phyloP scores from a whole-genome alignment of 352 stramenopile species.

The Phytophthora palmivora region DNA sequence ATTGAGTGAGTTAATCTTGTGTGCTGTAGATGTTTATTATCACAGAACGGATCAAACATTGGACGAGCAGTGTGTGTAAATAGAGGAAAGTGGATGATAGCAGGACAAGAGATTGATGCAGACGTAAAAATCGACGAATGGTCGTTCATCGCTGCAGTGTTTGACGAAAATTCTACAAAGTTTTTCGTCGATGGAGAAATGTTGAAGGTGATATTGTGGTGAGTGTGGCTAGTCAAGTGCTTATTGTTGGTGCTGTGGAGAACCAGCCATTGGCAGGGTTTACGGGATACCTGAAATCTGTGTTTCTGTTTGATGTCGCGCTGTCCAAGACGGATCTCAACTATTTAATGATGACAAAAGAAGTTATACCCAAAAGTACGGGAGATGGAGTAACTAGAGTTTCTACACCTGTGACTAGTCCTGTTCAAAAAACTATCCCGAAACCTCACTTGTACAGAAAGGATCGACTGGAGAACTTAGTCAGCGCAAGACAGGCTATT shows the following conservation, averaged over 20 bases:
- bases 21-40: conserved; percentile 52
- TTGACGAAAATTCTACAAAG: conserved; percentile 29
- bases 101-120: conserved; percentile 2
- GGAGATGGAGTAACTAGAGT: neutral
- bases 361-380: neutral
- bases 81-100: conserved; percentile 42
- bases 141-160: conserved; percentile 52
- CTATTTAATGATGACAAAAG: conserved; percentile 44
- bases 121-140: conserved; percentile 34
- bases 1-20: conserved; percentile 1
- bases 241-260: conserved; percentile 22
- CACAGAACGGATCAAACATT: conserved; percentile 43
- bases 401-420: neutral
- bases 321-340: conserved; percentile 46
- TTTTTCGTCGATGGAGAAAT: conserved; percentile 33
- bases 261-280: conserved; percentile 32
- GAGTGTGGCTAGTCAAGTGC: conserved; percentile 28
- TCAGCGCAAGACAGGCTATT: conserved; percentile 24
- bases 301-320: conserved; percentile 56
- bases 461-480: conserved; percentile 27
- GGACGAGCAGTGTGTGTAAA: conserved; percentile 52
- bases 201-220: conserved; percentile 23
- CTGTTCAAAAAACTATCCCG: neutral
- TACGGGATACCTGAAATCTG: conserved; percentile 41
- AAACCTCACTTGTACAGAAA: conserved; percentile 34